These are phyloP conservation scores for Polyporus tsugae DNA, from an alignment of 1,284 basidiomycete species.

Conservation along the genomic window DNA sequence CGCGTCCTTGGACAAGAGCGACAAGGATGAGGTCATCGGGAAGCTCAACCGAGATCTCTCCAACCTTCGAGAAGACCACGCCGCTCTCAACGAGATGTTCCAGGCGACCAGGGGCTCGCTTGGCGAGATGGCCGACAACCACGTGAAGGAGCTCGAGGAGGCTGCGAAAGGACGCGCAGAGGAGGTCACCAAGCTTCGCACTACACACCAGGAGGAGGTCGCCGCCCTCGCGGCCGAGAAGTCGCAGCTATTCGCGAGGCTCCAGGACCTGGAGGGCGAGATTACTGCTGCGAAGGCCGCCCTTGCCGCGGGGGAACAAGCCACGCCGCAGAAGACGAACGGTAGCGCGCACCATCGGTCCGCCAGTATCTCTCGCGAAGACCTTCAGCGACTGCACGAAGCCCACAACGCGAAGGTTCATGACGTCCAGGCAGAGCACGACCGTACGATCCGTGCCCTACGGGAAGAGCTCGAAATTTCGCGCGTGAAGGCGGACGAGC, in stretches of 20 bases:
- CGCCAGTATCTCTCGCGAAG: slow-evolving; percentile 72
- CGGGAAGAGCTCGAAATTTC: slow-evolving; percentile 70
- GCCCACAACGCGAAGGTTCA: slow-evolving; percentile 84
- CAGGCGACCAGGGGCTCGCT: slow-evolving; percentile 74
- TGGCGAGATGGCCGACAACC: slow-evolving; percentile 71
- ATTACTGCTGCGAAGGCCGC: slow-evolving; percentile 68
- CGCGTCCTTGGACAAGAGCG: slow-evolving; percentile 51
- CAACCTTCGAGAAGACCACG: slow-evolving; percentile 69
- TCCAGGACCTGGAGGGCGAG: slow-evolving; percentile 81
- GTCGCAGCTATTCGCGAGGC: slow-evolving; percentile 61
- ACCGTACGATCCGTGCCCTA: slow-evolving; percentile 64
- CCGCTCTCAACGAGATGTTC: slow-evolving; percentile 65
- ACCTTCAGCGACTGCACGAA: slow-evolving; percentile 77
- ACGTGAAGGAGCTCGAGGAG: slow-evolving; percentile 75
- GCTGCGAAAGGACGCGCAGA: slow-evolving; percentile 72
- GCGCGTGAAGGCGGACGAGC: slow-evolving; percentile 59
- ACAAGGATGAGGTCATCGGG: slow-evolving; percentile 62
- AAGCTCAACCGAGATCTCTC: slow-evolving; percentile 66
- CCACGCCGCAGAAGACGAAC: slow-evolving; percentile 61
- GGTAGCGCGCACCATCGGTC: slow-evolving; percentile 54
- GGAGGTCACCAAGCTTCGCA: slow-evolving; percentile 69
- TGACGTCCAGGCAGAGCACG: slow-evolving; percentile 78
- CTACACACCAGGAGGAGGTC: slow-evolving; percentile 67
- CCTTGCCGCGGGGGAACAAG: slow-evolving; percentile 52
- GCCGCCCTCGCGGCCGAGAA: slow-evolving; percentile 61